Percentiles rank a stretch among this genome's conserved stretches.
Conservation (phyloP, 164 flowering plant genomes). For the Pachysandra terminalis region DNA sequence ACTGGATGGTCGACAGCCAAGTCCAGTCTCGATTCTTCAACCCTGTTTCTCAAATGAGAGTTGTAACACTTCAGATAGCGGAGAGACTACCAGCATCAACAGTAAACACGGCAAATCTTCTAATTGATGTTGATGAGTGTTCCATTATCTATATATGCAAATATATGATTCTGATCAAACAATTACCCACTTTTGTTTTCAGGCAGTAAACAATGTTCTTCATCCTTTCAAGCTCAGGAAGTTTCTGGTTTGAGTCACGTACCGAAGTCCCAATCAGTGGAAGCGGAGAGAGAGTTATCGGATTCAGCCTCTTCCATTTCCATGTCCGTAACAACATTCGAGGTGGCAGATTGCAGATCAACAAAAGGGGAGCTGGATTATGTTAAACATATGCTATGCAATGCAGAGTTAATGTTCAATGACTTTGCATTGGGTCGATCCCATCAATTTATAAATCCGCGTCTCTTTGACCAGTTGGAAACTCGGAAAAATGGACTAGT, state of each 20-base stretch:
- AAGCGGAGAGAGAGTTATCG: constrained; percentile 57
- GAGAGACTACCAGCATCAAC: constrained; percentile 36
- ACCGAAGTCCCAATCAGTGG: constrained; percentile 25
- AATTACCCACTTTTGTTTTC: constrained; percentile 13
- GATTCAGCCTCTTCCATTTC: constrained; percentile 82
- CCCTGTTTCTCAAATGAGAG: constrained; percentile 63
- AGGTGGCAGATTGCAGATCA: constrained; percentile 11
- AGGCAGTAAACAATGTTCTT: constrained; percentile 56
- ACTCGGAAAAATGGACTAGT: constrained; percentile 23
- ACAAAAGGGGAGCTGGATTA: constrained; percentile 59
- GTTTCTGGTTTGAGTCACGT: constrained; percentile 23
- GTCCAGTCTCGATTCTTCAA: constrained; percentile 84
- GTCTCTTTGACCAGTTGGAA: constrained; percentile 67
- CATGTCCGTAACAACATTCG: constrained; percentile 4
- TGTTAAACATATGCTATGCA: constrained; percentile 46
- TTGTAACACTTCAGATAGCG: constrained; percentile 62
- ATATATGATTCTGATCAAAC: neutral
- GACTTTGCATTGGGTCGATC: constrained; percentile 54
- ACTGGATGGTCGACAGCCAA: constrained; percentile 47
- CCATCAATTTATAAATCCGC: constrained; percentile 47
- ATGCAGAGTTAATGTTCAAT: constrained; percentile 50
- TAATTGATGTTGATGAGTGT: neutral
- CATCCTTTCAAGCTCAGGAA: constrained; percentile 45
- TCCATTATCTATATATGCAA: neutral
- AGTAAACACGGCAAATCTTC: constrained; percentile 29